Percentiles rank a stretch among this genome's conserved stretches.
Evolutionary conservation across 768 basidiomycete species (phyloP).

Genomic region (Tephrocybe rancida): DNA sequence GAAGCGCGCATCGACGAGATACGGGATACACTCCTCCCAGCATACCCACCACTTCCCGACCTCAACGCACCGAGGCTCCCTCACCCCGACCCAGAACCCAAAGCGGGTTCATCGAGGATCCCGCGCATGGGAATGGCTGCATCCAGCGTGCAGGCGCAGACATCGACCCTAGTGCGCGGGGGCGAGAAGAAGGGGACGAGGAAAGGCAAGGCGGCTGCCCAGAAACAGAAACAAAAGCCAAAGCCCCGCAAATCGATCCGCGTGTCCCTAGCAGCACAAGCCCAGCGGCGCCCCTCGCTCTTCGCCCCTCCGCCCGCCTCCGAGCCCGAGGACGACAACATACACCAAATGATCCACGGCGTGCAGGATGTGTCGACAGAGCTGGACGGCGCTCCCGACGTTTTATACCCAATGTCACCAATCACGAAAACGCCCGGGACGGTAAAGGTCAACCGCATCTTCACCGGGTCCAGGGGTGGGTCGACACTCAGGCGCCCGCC

Average conservation of each 20-base stretch:
- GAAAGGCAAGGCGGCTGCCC: not conserved
- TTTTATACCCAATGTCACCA: not conserved
- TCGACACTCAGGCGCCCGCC: constrained; percentile 18
- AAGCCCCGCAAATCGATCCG: constrained; percentile 25
- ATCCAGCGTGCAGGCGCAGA: not conserved
- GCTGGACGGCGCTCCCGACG: not conserved
- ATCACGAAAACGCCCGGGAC: constrained; percentile 6
- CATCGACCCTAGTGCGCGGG: not conserved
- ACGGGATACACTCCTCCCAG: constrained; percentile 24
- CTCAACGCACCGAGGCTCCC: constrained; percentile 7
- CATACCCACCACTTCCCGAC: constrained; percentile 29
- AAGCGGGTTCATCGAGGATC: constrained; percentile 4
- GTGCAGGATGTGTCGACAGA: constrained; percentile 24
- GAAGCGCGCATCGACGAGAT: constrained; percentile 30
- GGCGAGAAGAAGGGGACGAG: not conserved
- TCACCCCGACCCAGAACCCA: not conserved
- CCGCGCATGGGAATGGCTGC: not conserved
- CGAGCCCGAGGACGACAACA: constrained; percentile 6
- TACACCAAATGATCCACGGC: constrained; percentile 24
- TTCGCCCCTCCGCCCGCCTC: constrained; percentile 8
- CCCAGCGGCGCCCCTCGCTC: constrained; percentile 22
- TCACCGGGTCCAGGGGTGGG: constrained; percentile 23
- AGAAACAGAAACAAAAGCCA: not conserved
- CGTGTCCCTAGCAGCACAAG: constrained; percentile 24
- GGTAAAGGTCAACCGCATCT: constrained; percentile 28